Percentiles rank a stretch among this genome's conserved stretches.
These are phyloP conservation scores for Termitomyces sp. DNA, from an alignment of 768 basidiomycete genomes.

Conservation along the genomic window DNA sequence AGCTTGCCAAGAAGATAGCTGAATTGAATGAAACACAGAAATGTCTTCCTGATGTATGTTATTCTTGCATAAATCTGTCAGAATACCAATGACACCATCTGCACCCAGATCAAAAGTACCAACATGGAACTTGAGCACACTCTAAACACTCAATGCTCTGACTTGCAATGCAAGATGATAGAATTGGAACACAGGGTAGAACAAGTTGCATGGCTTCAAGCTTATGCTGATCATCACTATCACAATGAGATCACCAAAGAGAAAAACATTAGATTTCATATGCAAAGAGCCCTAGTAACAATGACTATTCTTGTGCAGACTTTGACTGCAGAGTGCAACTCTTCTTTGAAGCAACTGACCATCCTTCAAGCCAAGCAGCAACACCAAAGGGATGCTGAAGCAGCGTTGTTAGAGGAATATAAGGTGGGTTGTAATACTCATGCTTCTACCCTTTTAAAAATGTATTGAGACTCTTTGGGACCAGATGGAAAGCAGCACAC, in stretches of 20 bases:
- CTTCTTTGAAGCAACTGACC: background rate
- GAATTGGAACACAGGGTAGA: background rate
- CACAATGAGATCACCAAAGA: background rate
- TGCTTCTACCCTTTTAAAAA: background rate
- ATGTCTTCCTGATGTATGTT: background rate
- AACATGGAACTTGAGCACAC: background rate
- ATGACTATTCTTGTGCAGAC: background rate
- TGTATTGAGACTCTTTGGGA: background rate
- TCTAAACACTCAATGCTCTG: background rate
- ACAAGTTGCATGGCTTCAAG: background rate
- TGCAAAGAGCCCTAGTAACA: background rate
- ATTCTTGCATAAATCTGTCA: too few relatives aligned
- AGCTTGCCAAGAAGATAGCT: background rate
- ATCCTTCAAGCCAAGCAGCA: background rate
- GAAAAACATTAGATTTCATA: background rate
- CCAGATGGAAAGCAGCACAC: background rate
- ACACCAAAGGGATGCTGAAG: background rate
- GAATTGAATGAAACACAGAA: background rate
- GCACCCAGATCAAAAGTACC: background rate
- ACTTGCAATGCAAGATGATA: background rate
- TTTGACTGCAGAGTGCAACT: background rate
- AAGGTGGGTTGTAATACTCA: too few relatives aligned
- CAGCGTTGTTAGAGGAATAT: background rate
- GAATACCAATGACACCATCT: background rate
- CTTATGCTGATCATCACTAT: background rate